A percentile compares a stretch with the other conserved stretches of the same genome.
phyloP scores from a whole-genome alignment of 768 basidiomycete genomes.

The Hericium erinaceus region DNA sequence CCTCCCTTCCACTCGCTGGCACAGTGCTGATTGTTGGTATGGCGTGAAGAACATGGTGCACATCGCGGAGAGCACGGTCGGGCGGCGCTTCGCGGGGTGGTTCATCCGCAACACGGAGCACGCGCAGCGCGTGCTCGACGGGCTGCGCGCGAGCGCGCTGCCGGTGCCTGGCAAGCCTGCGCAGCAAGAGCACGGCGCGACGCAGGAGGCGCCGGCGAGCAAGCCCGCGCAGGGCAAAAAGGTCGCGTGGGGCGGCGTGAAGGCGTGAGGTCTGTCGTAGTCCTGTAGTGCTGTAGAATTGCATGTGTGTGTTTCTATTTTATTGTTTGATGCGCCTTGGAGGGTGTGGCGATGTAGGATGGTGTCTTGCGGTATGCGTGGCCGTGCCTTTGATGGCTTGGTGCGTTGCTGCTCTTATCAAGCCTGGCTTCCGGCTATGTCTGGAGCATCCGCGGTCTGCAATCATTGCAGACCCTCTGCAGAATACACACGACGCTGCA shows the following conservation, averaged over 20 bases:
- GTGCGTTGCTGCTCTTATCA: no score
- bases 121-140: slow-evolving; percentile 79
- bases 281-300: no score
- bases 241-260: slow-evolving; percentile 9
- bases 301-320: no score
- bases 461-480: no score
- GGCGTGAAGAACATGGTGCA: slow-evolving; percentile 94
- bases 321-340: no score
- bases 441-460: no score
- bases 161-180: slow-evolving; percentile 23
- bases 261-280: background rate
- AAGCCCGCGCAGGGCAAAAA: slow-evolving; percentile 7
- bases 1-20: background rate
- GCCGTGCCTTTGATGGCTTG: no score
- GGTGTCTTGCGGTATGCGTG: no score
- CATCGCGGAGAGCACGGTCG: slow-evolving; percentile 90
- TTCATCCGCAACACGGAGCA: slow-evolving; percentile 95
- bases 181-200: background rate
- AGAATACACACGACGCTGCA: no score
- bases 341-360: no score
- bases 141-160: slow-evolving; percentile 51
- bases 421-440: no score
- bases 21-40: background rate
- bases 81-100: slow-evolving; percentile 91
- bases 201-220: slow-evolving; percentile 6